Conservation (phyloP, 805 yeast genomes). For the Ogataea populi-albae region DNA sequence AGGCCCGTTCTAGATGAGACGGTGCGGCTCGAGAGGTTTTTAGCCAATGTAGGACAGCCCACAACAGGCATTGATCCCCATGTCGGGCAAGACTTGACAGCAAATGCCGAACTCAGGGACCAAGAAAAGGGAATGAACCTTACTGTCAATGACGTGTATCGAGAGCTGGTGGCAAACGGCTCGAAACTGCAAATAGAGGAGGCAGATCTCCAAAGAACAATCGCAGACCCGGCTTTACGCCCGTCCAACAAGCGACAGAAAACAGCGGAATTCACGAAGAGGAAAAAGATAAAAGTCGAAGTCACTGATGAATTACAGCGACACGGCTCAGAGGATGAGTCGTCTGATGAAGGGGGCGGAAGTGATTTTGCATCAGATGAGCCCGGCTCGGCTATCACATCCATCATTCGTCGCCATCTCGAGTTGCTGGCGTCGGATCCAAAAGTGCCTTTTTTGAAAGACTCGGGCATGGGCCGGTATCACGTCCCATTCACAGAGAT, state of each 20-base stretch:
- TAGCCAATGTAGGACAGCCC: conserved; percentile 32
- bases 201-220: conserved; percentile 34
- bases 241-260: conserved; percentile 12
- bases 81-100: conserved; percentile 21
- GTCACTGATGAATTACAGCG: conserved; percentile 28
- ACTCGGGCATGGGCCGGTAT: conserved; percentile 53
- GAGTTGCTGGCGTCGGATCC: conserved; percentile 56
- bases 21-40: conserved; percentile 24
- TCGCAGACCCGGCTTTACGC: conserved; percentile 35
- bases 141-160: conserved; percentile 42
- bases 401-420: conserved; percentile 52
- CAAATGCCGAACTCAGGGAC: conserved; percentile 32
- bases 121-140: conserved; percentile 36
- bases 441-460: conserved; percentile 56
- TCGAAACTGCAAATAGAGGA: conserved; percentile 34
- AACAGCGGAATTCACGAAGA: conserved; percentile 7
- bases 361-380: conserved; percentile 14
- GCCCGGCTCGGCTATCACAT: conserved; percentile 20
- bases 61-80: conserved; percentile 34
- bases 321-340: conserved; percentile 26
- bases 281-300: conserved; percentile 29
- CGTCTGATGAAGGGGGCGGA: conserved; percentile 27
- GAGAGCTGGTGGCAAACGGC: conserved; percentile 30
- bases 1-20: conserved; percentile 30
- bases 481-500: conserved; percentile 62